Evolutionary conservation across 2,329 filamentous ascomycete genomes (phyloP).

Genomic region (Aspergillus vadensis): DNA sequence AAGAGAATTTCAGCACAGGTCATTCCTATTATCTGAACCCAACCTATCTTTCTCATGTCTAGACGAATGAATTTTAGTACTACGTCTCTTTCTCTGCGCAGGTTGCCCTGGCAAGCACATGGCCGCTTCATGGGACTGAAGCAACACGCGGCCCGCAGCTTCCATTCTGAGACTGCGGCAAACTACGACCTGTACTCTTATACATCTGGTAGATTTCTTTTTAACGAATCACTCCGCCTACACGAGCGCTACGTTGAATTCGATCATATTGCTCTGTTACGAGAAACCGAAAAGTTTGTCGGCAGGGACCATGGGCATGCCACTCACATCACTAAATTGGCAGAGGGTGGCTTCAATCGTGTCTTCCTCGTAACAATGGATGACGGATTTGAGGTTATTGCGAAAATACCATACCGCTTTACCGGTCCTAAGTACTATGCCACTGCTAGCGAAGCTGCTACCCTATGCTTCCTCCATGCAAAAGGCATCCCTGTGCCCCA

Average conservation of each 20-base stretch:
- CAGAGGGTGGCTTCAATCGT: constrained; percentile 11
- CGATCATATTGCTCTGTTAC: constrained; percentile 16
- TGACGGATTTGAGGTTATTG: constrained; percentile 19
- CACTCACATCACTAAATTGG: background rate
- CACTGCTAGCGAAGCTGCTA: constrained; percentile 30
- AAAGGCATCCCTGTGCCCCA: constrained; percentile 24
- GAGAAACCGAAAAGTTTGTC: constrained; percentile 16
- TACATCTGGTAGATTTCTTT: constrained; percentile 11
- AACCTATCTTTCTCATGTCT: no score
- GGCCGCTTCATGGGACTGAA: no score
- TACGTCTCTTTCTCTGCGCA: no score
- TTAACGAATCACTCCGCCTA: constrained; percentile 20
- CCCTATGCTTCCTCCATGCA: constrained; percentile 21
- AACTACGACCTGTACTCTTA: constrained; percentile 9
- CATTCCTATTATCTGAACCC: no score
- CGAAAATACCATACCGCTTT: constrained; percentile 17
- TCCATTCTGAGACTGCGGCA: background rate
- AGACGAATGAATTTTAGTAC: no score
- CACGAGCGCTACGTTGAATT: constrained; percentile 22
- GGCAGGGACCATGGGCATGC: constrained; percentile 9
- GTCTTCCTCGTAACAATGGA: constrained; percentile 16
- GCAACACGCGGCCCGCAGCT: no score
- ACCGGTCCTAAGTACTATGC: constrained; percentile 16
- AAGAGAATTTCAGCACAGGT: no score
- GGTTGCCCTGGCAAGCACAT: no score